phyloP scores from a whole-genome alignment of 306 rosid species.

The Pyrus bretschneideri region DNA sequence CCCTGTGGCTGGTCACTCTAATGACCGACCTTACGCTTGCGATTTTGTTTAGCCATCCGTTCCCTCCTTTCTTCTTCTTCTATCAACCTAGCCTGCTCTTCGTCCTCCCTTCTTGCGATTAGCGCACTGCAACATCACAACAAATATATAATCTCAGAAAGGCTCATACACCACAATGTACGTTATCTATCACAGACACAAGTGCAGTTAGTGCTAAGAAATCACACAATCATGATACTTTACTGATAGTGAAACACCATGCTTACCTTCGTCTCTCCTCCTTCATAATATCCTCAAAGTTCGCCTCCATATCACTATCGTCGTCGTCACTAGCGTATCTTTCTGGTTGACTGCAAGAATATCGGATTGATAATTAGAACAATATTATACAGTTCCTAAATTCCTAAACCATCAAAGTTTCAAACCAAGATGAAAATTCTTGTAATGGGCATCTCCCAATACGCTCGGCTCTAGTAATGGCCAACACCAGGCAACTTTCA shows the following conservation, averaged over 20 bases:
- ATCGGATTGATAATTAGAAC: neutral
- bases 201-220: neutral
- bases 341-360: slow-evolving; percentile 37
- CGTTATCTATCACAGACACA: neutral
- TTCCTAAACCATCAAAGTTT: neutral
- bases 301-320: slow-evolving; percentile 72
- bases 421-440: neutral
- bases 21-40: slow-evolving; percentile 28
- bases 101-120: slow-evolving; percentile 61
- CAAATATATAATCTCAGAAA: neutral
- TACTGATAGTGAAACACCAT: neutral
- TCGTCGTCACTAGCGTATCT: slow-evolving; percentile 35
- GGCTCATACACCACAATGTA: neutral
- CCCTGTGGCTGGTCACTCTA: slow-evolving; percentile 10
- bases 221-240: too few species aligned
- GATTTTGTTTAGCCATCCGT: neutral
- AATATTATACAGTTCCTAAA: neutral
- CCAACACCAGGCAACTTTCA: too few species aligned
- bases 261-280: slow-evolving; percentile 74
- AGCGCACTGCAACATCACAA: slow-evolving; percentile 27
- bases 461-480: neutral
- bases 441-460: neutral
- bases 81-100: slow-evolving; percentile 37
- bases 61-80: slow-evolving; percentile 15
- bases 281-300: slow-evolving; percentile 58